phyloP scores from a whole-genome alignment of 148 eudicot genomes.

The Rhododendron kiyosumense region DNA sequence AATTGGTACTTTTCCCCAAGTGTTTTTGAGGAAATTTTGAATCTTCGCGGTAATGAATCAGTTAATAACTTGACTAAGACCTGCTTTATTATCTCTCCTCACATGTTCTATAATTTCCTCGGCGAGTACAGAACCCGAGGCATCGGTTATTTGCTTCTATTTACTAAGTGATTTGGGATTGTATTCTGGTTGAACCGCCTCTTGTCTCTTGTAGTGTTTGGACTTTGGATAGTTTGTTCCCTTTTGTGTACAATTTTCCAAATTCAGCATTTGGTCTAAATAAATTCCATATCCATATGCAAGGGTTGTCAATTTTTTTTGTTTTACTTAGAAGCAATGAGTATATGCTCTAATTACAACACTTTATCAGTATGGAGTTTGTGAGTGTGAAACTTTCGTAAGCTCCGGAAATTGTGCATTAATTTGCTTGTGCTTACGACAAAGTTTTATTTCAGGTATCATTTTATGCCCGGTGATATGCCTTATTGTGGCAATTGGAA shows the following conservation, averaged over 20 bases:
- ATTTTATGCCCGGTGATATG: slow-evolving; percentile 65
- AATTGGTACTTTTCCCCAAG: neutral
- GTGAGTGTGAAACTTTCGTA: neutral
- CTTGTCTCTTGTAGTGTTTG: neutral
- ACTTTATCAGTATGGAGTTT: neutral
- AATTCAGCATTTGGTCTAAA: neutral
- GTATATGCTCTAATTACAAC: neutral
- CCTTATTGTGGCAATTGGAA: slow-evolving; percentile 52
- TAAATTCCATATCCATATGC: neutral
- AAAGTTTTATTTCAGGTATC: slow-evolving; percentile 50
- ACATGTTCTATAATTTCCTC: neutral
- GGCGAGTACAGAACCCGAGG: neutral
- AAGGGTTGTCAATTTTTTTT: neutral
- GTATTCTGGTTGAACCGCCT: neutral
- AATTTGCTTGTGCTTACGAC: neutral
- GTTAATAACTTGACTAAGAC: neutral
- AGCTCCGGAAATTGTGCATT: neutral
- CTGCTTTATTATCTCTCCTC: neutral
- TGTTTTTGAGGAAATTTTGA: neutral
- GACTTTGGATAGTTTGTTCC: neutral
- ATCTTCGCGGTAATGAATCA: neutral
- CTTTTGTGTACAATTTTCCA: neutral
- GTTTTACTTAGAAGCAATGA: neutral
- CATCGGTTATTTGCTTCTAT: neutral
- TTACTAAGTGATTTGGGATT: neutral